A percentile compares a stretch with the other conserved stretches of the same genome.
Conservation (phyloP, 768 basidiomycete genomes). For the Boletales sp. region DNA sequence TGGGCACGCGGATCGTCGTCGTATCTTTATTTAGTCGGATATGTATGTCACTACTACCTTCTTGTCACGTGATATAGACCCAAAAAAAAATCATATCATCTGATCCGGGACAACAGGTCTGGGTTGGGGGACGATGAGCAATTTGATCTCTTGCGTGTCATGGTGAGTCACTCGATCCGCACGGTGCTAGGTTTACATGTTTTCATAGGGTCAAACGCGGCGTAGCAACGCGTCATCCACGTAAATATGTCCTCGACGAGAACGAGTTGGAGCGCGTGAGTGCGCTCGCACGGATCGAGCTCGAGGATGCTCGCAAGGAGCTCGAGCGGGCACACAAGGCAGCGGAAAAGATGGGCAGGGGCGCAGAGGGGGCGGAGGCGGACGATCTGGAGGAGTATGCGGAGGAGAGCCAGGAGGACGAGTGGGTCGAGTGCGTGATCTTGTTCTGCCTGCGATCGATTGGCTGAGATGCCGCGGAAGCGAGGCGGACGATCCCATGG, state of each 20-base stretch:
- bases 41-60: not conserved
- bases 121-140: slow-evolving; percentile 47
- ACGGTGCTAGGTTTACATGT: not conserved
- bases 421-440: slow-evolving; percentile 86
- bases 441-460: slow-evolving; percentile 12
- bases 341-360: slow-evolving; percentile 65
- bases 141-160: slow-evolving; percentile 68
- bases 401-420: slow-evolving; percentile 44
- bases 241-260: slow-evolving; percentile 88
- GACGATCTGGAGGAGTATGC: slow-evolving; percentile 48
- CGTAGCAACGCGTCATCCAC: slow-evolving; percentile 66
- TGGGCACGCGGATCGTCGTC: not conserved
- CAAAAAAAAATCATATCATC: not conserved
- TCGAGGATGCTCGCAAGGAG: slow-evolving; percentile 87
- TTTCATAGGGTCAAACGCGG: slow-evolving; percentile 72
- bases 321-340: slow-evolving; percentile 78
- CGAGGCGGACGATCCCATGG: slow-evolving; percentile 61
- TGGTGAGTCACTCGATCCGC: slow-evolving; percentile 36
- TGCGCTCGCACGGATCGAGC: slow-evolving; percentile 77
- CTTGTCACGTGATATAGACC: slow-evolving; percentile 14
- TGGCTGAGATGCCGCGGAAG: slow-evolving; percentile 24
- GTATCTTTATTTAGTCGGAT: not conserved
- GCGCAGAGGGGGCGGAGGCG: slow-evolving; percentile 61
- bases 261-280: slow-evolving; percentile 88
- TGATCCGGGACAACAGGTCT: slow-evolving; percentile 35